phyloP scores from a whole-genome alignment of 2,329 filamentous ascomycete genomes.

The Botrytis sinoallii region DNA sequence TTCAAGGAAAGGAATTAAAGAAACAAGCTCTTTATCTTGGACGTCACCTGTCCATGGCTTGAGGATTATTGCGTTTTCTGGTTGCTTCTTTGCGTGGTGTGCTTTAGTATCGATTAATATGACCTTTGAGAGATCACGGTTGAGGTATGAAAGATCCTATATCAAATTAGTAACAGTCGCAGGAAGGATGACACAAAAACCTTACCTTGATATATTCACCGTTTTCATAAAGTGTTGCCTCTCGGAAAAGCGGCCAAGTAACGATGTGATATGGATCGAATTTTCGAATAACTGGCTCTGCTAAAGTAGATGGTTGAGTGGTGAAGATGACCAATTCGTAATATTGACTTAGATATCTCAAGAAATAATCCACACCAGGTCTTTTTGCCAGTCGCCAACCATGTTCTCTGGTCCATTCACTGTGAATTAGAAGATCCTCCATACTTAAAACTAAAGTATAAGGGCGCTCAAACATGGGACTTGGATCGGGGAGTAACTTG shows the following conservation, averaged over 20 bases:
- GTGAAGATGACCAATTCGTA: constrained; percentile 98
- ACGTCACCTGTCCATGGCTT: constrained; percentile 85
- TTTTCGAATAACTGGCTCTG: constrained; percentile 85
- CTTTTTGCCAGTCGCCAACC: constrained; percentile 95
- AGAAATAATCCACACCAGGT: constrained; percentile 93
- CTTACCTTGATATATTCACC: constrained; percentile 91
- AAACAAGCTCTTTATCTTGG: constrained; percentile 81
- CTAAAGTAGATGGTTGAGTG: constrained; percentile 76
- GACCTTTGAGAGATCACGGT: constrained; percentile 91
- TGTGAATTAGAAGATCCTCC: constrained; percentile 92
- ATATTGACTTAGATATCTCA: constrained; percentile 95
- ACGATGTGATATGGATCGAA: constrained; percentile 94
- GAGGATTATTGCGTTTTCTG: constrained; percentile 93
- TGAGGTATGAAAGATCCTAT: constrained; percentile 94
- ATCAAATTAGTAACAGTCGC: constrained; percentile 27
- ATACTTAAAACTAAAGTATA: constrained; percentile 91
- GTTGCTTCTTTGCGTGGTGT: constrained; percentile 79
- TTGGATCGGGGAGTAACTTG: constrained; percentile 81
- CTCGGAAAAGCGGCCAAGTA: constrained; percentile 89
- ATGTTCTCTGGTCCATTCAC: constrained; percentile 89
- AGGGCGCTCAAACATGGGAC: constrained; percentile 76
- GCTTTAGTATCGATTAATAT: constrained; percentile 89
- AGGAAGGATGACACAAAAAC: too few relatives aligned
- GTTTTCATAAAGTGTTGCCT: constrained; percentile 95
- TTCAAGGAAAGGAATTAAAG: constrained; percentile 93